Evolutionary conservation across 768 basidiomycete species (phyloP).

Genomic region (Mycena leptocephala): DNA sequence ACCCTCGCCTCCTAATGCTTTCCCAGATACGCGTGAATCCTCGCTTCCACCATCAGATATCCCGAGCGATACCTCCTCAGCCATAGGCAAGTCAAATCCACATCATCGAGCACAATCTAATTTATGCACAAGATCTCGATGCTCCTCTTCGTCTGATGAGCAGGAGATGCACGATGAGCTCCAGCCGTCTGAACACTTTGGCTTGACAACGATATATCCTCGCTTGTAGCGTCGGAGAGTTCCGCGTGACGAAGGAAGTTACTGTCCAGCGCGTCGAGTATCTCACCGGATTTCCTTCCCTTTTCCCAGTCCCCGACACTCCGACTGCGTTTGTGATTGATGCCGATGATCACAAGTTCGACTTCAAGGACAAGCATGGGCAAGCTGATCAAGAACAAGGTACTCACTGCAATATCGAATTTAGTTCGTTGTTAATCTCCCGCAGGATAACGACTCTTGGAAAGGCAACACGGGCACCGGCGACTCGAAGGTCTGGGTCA

Average conservation of each 20-base stretch:
- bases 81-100: no score
- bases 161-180: no score
- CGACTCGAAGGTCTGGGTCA: background rate
- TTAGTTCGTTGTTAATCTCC: background rate
- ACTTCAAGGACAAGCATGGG: background rate
- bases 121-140: no score
- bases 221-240: background rate
- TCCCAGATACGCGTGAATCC: no score
- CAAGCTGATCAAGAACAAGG: background rate
- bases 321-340: background rate
- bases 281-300: background rate
- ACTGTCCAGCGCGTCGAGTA: background rate
- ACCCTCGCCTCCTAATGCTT: no score
- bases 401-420: background rate
- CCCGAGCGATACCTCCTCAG: no score
- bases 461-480: background rate
- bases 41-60: no score
- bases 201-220: no score
- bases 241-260: background rate
- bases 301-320: background rate
- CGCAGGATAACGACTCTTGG: constrained; percentile 10
- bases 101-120: no score
- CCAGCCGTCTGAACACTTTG: no score
- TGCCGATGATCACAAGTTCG: background rate
- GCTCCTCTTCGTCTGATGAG: no score